These are phyloP conservation scores for Cicer pinnatifidum DNA, from an alignment of 306 rosid species.

Conservation along the genomic window DNA sequence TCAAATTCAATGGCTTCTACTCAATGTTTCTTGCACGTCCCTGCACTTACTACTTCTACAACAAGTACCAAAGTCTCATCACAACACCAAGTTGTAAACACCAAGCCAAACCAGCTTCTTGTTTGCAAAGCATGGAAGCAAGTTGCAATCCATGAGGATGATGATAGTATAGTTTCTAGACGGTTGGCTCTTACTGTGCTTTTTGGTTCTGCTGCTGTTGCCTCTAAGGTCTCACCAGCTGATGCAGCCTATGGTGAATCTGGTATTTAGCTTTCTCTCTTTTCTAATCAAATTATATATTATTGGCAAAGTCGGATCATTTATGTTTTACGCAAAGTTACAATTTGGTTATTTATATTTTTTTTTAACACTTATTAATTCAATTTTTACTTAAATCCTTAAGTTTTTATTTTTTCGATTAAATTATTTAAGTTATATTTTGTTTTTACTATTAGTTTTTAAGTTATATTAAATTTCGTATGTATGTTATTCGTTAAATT, in stretches of 20 bases:
- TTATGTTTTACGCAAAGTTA: no score
- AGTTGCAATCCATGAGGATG: constrained; percentile 50
- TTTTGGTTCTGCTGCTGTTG: constrained; percentile 87
- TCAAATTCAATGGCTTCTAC: constrained; percentile 71
- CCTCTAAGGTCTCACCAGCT: constrained; percentile 86
- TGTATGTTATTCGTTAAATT: no score
- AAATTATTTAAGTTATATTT: no score
- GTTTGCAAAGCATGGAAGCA: constrained; percentile 85
- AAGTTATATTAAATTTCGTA: no score
- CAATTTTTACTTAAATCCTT: no score
- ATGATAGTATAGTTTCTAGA: constrained; percentile 59
- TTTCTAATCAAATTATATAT: neutral
- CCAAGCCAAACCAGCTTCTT: constrained; percentile 59
- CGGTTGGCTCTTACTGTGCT: constrained; percentile 87
- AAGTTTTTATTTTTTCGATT: no score
- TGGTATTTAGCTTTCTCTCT: constrained; percentile 52
- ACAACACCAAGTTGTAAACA: constrained; percentile 54
- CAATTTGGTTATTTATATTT: no score
- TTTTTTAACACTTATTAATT: no score
- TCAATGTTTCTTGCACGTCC: constrained; percentile 82
- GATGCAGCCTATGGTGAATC: constrained; percentile 97
- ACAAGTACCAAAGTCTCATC: constrained; percentile 53
- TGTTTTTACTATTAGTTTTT: no score
- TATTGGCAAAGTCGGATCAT: neutral
- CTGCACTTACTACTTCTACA: constrained; percentile 58